Base-by-base conservation (phyloP, 768 basidiomycete genomes). In the Mycena rebaudengoi region DNA sequence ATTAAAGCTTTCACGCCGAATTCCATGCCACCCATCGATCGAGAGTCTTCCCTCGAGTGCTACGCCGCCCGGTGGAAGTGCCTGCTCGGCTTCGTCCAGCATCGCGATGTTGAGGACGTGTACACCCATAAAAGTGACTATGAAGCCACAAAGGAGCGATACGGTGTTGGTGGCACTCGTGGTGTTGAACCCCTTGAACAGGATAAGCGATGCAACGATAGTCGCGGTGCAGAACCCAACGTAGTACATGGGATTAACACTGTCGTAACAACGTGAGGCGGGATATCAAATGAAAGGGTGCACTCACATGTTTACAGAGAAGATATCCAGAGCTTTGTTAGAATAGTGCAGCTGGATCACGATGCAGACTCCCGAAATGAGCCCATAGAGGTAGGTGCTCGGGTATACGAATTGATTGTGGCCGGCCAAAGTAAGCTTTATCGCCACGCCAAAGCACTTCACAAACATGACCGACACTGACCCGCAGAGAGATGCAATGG, bases 391-490 rank as follows among this genome's bases (percentile, higher is more conserved):
- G 75, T 98, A 99, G n/a, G 98, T 99, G 74, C 94, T 95, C 35
- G 92, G 89, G 73, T 96, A 94, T 1, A 91, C 87, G 73, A 99
- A 92, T 77, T 99, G 98, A 76, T 99, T 99, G 73, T 94, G 93
- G 45, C 97, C 96, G 11, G 87, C 85, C 60, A 98, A 80, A 0
- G 96, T 99, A 60, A 99, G 86, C 77, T 99, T 99, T 71, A 99
- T 86, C 3, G 98, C 97, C 46, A 98, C 90, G 44, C 98, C 98
- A 71, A 99, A 95, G 48, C 96, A 97, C 81, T 99, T 99, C 83
- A 98, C 92, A 40, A 95, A 92, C 98, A 99, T 99, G 78, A 99
- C 89, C n/a, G 95, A 95, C 43, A 99, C 88, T 29, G 94, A 96
- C 12, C 98, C 98, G 43, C 95, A 95, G 60, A 98, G 76, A 12